Evolutionary conservation across 1,284 basidiomycete species (phyloP).

Genomic region (Ceratobasidium theobromae): DNA sequence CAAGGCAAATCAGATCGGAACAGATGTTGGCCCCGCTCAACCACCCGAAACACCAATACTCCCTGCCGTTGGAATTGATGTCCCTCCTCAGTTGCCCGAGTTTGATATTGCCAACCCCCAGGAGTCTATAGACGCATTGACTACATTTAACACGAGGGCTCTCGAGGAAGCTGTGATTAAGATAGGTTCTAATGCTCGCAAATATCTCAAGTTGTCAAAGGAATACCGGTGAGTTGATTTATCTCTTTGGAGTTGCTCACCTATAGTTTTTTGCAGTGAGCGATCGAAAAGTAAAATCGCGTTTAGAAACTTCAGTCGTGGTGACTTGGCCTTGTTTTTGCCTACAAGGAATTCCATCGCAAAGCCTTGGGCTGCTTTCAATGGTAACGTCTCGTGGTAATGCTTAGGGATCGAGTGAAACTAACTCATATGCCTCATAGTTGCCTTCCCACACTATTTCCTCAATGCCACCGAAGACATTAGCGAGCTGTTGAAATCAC

Average conservation of each 20-base stretch:
- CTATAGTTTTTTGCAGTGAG: constrained; percentile 48
- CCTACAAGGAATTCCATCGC: constrained; percentile 91
- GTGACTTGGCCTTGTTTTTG: constrained; percentile 92
- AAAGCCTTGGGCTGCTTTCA: constrained; percentile 97
- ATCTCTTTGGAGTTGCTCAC: neutral
- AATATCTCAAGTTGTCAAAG: constrained; percentile 96
- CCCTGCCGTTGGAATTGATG: neutral
- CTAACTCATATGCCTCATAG: constrained; percentile 47
- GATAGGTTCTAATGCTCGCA: constrained; percentile 82
- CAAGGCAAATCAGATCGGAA: constrained; percentile 9
- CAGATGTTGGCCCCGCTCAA: constrained; percentile 5
- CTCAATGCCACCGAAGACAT: constrained; percentile 82
- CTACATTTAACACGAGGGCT: constrained; percentile 77
- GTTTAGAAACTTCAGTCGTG: constrained; percentile 88
- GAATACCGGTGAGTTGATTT: constrained; percentile 60
- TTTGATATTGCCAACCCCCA: constrained; percentile 70
- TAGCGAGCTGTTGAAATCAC: constrained; percentile 78
- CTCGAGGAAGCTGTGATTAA: constrained; percentile 80
- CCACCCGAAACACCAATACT: constrained; percentile 6
- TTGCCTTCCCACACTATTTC: constrained; percentile 97
- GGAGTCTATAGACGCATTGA: constrained; percentile 64
- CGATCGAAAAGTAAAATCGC: constrained; percentile 91
- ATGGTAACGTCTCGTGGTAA: constrained; percentile 52
- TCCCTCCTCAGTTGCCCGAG: constrained; percentile 12
- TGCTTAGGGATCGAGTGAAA: neutral